Conservation (phyloP, 257 asterid species). For the Solanum rostratum region DNA sequence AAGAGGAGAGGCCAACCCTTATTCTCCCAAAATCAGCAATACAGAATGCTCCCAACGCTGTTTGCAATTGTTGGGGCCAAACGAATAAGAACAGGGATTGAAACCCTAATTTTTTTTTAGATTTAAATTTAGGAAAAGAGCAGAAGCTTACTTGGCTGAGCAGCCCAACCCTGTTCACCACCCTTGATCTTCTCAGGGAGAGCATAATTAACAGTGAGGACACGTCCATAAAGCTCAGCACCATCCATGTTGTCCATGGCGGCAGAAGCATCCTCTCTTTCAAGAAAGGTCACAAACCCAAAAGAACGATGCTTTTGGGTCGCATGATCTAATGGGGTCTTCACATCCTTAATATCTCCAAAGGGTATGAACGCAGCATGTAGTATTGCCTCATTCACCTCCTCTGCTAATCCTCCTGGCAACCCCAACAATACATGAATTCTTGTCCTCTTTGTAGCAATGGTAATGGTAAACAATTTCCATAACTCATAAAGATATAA, state of each 20-base stretch:
- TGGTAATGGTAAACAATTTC: background rate
- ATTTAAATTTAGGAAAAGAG: background rate
- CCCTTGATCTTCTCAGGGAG: slow-evolving; percentile 90
- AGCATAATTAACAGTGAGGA: slow-evolving; percentile 89
- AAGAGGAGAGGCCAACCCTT: background rate
- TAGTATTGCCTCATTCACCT: slow-evolving; percentile 71
- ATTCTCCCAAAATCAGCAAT: background rate
- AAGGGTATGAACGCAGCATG: slow-evolving; percentile 91
- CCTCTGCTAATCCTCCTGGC: slow-evolving; percentile 82
- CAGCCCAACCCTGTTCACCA: slow-evolving; percentile 97
- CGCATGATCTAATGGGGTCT: slow-evolving; percentile 90
- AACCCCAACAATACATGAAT: background rate
- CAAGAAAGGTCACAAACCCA: slow-evolving; percentile 91
- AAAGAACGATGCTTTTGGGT: slow-evolving; percentile 94
- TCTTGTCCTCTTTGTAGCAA: background rate
- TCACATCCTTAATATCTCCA: slow-evolving; percentile 92
- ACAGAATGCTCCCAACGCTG: background rate
- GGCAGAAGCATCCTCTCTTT: slow-evolving; percentile 82
- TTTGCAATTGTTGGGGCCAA: background rate
- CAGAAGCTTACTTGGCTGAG: slow-evolving; percentile 70
- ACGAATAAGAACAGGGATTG: background rate
- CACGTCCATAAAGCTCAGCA: slow-evolving; percentile 95
- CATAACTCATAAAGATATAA: background rate
- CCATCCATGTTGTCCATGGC: slow-evolving; percentile 99
- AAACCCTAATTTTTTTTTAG: background rate